Evolutionary conservation across 176 grass and related monocot species (phyloP).

Genomic region (Cymbopogon citratus): DNA sequence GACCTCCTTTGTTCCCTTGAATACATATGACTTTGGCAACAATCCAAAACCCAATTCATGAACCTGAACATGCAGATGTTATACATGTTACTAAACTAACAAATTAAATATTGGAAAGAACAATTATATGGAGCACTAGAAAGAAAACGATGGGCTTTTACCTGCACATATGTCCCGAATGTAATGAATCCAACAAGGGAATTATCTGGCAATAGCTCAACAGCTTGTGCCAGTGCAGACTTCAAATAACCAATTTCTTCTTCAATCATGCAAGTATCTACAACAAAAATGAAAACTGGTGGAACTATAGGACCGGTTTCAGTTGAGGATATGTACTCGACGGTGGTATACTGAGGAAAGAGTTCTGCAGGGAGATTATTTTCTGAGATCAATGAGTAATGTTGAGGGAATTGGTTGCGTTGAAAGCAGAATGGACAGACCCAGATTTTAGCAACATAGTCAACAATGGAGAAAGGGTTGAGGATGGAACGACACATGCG

Average conservation of each 20-base stretch:
- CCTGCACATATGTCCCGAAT: conserved; percentile 88
- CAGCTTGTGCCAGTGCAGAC: conserved; percentile 71
- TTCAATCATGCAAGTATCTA: conserved; percentile 97
- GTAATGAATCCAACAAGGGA: conserved; percentile 89
- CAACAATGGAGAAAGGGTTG: conserved; percentile 80
- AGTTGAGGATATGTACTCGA: conserved; percentile 62
- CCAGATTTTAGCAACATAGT: conserved; percentile 67
- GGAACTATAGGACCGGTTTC: conserved; percentile 51
- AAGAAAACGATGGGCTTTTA: conserved; percentile 19
- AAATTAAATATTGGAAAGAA: conserved; percentile 6
- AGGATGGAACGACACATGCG: conserved; percentile 82
- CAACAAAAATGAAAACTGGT: conserved; percentile 87
- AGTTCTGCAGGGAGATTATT: conserved; percentile 66
- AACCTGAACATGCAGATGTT: conserved; percentile 47
- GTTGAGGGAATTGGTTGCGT: conserved; percentile 63
- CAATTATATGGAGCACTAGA: conserved; percentile 19
- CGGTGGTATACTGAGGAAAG: conserved; percentile 65
- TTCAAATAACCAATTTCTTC: conserved; percentile 94
- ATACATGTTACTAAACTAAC: conserved; percentile 25
- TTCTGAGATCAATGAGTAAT: conserved; percentile 58
- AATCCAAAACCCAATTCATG: conserved; percentile 91
- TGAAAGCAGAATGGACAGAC: conserved; percentile 62
- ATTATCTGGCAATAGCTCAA: conserved; percentile 83
- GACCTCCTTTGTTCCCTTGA: conserved; percentile 89
- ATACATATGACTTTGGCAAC: conserved; percentile 84